Evolutionary conservation across 305 asterid species (phyloP).

Genomic region (Solanum aculeatissimum): DNA sequence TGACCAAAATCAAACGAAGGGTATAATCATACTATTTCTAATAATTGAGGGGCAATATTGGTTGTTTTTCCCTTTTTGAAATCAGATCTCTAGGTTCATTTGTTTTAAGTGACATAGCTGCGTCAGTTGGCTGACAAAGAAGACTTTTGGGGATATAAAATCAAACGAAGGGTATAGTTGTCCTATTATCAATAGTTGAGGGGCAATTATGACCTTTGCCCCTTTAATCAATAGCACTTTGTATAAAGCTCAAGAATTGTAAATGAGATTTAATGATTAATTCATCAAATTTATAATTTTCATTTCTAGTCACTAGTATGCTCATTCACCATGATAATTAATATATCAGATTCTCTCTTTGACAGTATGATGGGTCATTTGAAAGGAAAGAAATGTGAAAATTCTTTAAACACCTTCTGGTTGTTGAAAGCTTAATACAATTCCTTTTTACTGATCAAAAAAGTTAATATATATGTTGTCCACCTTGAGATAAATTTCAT

Average conservation of each 20-base stretch:
- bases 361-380: not conserved
- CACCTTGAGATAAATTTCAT: not conserved
- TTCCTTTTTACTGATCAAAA: not conserved
- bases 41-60: not conserved
- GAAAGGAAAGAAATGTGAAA: not conserved
- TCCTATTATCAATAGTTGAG: not conserved
- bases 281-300: not conserved
- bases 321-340: not conserved
- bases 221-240: not conserved
- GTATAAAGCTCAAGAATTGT: not conserved
- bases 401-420: not conserved
- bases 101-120: not conserved
- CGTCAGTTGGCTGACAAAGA: not conserved
- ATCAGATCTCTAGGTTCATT: not conserved
- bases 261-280: not conserved
- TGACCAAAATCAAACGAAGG: not conserved
- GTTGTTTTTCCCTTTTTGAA: not conserved
- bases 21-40: not conserved
- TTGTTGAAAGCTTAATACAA: not conserved
- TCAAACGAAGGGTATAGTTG: not conserved
- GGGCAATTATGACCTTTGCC: not conserved
- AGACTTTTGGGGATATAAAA: not conserved
- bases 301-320: not conserved
- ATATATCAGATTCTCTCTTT: not conserved
- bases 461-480: not conserved